Conservation (phyloP, 805 yeast genomes). For the Starmerella sp. region DNA sequence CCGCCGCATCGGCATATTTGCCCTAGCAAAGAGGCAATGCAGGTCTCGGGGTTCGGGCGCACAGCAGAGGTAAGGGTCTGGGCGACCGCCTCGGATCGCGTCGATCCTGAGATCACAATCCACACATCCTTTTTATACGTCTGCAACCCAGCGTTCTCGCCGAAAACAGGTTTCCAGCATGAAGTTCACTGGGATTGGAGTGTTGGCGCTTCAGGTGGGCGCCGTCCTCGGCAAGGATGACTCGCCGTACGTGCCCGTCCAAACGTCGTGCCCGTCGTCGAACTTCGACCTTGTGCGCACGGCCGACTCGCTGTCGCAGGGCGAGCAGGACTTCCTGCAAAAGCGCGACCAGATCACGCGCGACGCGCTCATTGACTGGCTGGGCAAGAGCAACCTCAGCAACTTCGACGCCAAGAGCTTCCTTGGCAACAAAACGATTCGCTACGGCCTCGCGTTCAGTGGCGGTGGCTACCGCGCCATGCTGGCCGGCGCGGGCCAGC, state of each 20-base stretch:
- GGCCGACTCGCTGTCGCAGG: conserved; percentile 25
- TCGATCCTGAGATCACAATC: neutral
- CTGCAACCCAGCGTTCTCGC: no score
- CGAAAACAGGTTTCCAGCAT: neutral
- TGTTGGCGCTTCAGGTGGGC: neutral
- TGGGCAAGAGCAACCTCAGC: conserved; percentile 36
- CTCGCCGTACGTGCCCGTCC: conserved; percentile 31
- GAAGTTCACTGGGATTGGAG: conserved; percentile 2
- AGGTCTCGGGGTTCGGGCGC: neutral
- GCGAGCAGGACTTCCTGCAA: conserved; percentile 27
- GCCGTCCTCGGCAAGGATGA: conserved; percentile 6
- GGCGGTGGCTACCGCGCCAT: conserved; percentile 81
- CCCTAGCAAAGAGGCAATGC: neutral
- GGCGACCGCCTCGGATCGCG: neutral
- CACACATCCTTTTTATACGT: no score
- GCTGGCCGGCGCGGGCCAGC: conserved; percentile 46
- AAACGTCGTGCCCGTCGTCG: conserved; percentile 31
- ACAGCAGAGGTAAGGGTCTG: neutral
- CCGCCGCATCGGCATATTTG: neutral
- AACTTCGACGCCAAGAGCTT: conserved; percentile 38
- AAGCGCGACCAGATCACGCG: conserved; percentile 29
- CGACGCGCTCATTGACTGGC: conserved; percentile 34
- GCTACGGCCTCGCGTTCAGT: conserved; percentile 42
- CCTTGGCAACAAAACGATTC: conserved; percentile 24
- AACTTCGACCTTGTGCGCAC: conserved; percentile 25